Conservation (phyloP, 2,329 filamentous ascomycete genomes). For the Aaosphaeria pasadenensis region DNA sequence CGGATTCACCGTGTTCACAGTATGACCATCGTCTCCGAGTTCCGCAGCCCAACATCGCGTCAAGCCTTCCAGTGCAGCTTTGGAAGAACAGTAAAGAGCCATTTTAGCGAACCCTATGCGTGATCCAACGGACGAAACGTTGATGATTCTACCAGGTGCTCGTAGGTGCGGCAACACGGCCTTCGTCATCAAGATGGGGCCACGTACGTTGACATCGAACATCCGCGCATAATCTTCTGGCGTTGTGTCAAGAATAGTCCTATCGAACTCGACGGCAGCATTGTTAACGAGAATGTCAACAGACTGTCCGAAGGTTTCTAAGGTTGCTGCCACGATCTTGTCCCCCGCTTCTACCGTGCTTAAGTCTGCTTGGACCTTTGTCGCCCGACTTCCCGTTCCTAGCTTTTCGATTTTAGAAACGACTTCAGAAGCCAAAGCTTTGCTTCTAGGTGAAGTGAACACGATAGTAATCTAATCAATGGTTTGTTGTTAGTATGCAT, state of each 20-base stretch:
- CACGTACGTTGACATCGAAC: slow-evolving; percentile 59
- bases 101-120: slow-evolving; percentile 46
- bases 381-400: slow-evolving; percentile 35
- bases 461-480: slow-evolving; percentile 39
- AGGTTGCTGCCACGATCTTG: slow-evolving; percentile 36
- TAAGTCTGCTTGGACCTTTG: slow-evolving; percentile 41
- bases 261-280: slow-evolving; percentile 31
- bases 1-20: slow-evolving; percentile 60
- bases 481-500: background rate
- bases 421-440: slow-evolving; percentile 28
- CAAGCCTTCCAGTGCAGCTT: slow-evolving; percentile 59
- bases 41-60: slow-evolving; percentile 60
- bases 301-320: slow-evolving; percentile 35
- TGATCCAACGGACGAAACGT: slow-evolving; percentile 56
- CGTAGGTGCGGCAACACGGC: slow-evolving; percentile 52
- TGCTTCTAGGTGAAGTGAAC: slow-evolving; percentile 42
- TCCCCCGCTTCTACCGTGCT: slow-evolving; percentile 28
- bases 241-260: slow-evolving; percentile 31
- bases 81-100: slow-evolving; percentile 55
- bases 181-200: slow-evolving; percentile 53
- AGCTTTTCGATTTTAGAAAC: slow-evolving; percentile 34
- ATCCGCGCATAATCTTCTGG: slow-evolving; percentile 51
- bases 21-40: slow-evolving; percentile 55
- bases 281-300: slow-evolving; percentile 48
- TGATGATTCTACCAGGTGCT: slow-evolving; percentile 53